Evolutionary conservation across 2,329 filamentous ascomycete genomes (phyloP).

Genomic region (Celoporthe dispersa): DNA sequence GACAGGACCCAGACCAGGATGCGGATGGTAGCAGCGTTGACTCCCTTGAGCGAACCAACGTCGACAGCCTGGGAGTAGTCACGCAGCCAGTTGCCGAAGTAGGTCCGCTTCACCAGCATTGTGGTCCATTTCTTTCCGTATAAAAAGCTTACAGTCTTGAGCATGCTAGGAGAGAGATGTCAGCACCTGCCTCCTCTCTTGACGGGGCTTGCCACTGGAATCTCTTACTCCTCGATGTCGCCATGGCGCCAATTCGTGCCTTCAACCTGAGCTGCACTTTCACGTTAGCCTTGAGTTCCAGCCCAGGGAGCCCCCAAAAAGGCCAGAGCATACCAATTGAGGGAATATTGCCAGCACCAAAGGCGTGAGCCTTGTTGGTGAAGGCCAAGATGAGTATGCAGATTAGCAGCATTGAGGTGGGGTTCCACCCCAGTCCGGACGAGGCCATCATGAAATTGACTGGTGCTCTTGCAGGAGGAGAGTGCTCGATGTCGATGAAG

Average conservation of each 20-base stretch:
- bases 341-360: slow-evolving; percentile 75
- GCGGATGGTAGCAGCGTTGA: slow-evolving; percentile 78
- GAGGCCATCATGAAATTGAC: slow-evolving; percentile 48
- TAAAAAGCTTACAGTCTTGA: slow-evolving; percentile 77
- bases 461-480: background rate
- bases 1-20: slow-evolving; percentile 81
- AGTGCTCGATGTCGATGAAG: background rate
- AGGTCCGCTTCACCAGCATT: slow-evolving; percentile 76
- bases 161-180: slow-evolving; percentile 79
- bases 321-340: slow-evolving; percentile 49
- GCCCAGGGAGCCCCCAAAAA: background rate
- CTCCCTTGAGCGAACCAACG: slow-evolving; percentile 77
- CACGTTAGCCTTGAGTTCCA: slow-evolving; percentile 9
- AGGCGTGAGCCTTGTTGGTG: slow-evolving; percentile 60
- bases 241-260: slow-evolving; percentile 73
- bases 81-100: slow-evolving; percentile 86
- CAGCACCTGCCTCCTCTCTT: background rate
- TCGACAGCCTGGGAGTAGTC: slow-evolving; percentile 87
- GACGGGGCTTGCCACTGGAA: slow-evolving; percentile 37
- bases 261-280: slow-evolving; percentile 55
- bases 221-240: slow-evolving; percentile 43
- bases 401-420: slow-evolving; percentile 52
- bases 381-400: slow-evolving; percentile 59
- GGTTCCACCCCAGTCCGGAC: slow-evolving; percentile 51
- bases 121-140: slow-evolving; percentile 85